Evolutionary conservation across 805 yeast genomes (phyloP).

Genomic region (Candida taoyuanica): DNA sequence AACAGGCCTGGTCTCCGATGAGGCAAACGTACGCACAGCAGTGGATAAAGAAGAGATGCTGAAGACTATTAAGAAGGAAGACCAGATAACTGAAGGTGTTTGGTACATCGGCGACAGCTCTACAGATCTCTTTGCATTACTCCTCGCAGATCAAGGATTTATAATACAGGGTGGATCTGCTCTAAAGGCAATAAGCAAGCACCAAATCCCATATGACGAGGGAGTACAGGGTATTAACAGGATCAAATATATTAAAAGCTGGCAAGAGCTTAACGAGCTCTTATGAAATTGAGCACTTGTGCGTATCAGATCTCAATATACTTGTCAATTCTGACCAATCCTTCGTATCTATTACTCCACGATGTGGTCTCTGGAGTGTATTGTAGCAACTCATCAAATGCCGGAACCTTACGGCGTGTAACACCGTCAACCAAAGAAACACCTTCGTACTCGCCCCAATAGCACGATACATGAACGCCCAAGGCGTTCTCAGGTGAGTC

Average conservation of each 20-base stretch:
- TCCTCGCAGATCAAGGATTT: slow-evolving; percentile 44
- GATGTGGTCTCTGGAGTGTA: slow-evolving; percentile 63
- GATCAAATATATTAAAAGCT: slow-evolving; percentile 20
- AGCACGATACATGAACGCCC: slow-evolving; percentile 60
- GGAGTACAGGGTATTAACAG: slow-evolving; percentile 15
- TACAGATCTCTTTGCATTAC: slow-evolving; percentile 51
- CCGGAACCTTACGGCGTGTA: slow-evolving; percentile 49
- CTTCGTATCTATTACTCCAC: slow-evolving; percentile 62
- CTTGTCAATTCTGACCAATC: slow-evolving; percentile 57
- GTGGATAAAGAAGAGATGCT: slow-evolving; percentile 40
- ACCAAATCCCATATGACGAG: slow-evolving; percentile 21
- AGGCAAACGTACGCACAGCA: slow-evolving; percentile 42
- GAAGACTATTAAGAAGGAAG: slow-evolving; percentile 18
- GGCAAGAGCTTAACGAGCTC: slow-evolving; percentile 15
- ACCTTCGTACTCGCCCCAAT: slow-evolving; percentile 70
- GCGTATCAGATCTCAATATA: slow-evolving; percentile 37
- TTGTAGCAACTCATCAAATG: slow-evolving; percentile 62
- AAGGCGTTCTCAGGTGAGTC: slow-evolving; percentile 35
- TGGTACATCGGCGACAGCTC: slow-evolving; percentile 60
- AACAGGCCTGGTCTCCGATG: slow-evolving; percentile 6
- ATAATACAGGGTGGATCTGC: slow-evolving; percentile 40
- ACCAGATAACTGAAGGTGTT: slow-evolving; percentile 19
- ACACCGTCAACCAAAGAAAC: slow-evolving; percentile 36
- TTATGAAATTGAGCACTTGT: neutral
- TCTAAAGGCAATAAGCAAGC: slow-evolving; percentile 19